Conservation (phyloP, 2,329 filamentous ascomycete species). For the Coleophoma cylindrospora region DNA sequence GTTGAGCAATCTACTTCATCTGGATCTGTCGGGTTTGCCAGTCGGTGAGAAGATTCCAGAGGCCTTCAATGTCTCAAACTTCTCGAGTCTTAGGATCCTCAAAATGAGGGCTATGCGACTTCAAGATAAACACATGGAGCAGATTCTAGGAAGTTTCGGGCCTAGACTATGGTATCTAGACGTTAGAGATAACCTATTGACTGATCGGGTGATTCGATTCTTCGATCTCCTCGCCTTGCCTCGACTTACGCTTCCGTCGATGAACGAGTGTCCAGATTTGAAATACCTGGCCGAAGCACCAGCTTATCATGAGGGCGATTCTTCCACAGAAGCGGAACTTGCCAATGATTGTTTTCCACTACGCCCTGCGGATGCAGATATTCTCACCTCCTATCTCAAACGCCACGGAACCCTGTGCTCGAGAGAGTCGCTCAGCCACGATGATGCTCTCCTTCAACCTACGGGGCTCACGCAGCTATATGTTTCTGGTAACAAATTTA, state of each 20-base stretch:
- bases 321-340: background rate
- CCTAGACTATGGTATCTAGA: constrained; percentile 53
- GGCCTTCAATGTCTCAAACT: background rate
- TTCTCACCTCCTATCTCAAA: constrained; percentile 20
- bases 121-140: constrained; percentile 31
- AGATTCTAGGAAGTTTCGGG: constrained; percentile 29
- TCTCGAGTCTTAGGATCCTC: constrained; percentile 45
- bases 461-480: constrained; percentile 48
- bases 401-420: constrained; percentile 36
- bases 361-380: constrained; percentile 5
- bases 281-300: background rate
- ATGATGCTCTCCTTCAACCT: constrained; percentile 34
- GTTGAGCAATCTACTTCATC: background rate
- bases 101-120: constrained; percentile 44
- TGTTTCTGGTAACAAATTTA: constrained; percentile 45
- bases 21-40: background rate
- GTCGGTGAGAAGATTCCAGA: background rate
- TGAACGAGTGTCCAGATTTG: background rate
- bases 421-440: constrained; percentile 43
- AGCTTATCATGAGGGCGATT: constrained; percentile 1
- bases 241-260: background rate
- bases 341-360: background rate
- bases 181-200: constrained; percentile 45
- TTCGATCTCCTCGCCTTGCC: constrained; percentile 17
- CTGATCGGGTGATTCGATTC: constrained; percentile 35